phyloP scores from a whole-genome alignment of 345 rosid species.

The Nephelium lappaceum region DNA sequence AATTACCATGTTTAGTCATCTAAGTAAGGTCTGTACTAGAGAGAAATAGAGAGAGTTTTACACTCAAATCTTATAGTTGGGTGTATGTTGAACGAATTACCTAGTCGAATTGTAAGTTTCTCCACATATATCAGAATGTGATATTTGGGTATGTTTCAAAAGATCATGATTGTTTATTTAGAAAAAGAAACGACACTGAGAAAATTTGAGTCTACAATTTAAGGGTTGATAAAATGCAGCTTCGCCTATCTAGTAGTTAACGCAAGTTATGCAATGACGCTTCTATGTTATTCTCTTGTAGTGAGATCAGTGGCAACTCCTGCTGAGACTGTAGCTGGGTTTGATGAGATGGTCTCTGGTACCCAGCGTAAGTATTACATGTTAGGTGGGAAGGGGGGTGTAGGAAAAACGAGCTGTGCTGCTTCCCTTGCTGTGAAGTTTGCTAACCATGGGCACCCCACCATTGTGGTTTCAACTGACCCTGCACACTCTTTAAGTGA shows the following conservation, averaged over 20 bases:
- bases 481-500: conserved; percentile 89
- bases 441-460: conserved; percentile 78
- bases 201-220: background rate
- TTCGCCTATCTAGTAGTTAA: background rate
- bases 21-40: too few relatives aligned
- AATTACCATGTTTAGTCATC: background rate
- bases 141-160: background rate
- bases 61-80: too few relatives aligned
- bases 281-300: conserved; percentile 27
- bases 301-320: conserved; percentile 58
- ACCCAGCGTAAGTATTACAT: conserved; percentile 60
- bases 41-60: too few relatives aligned
- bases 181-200: background rate
- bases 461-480: conserved; percentile 81
- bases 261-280: conserved; percentile 14
- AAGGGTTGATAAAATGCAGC: conserved; percentile 3
- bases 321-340: conserved; percentile 44
- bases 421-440: conserved; percentile 87
- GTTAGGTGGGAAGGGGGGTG: conserved; percentile 87
- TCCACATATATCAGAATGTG: background rate
- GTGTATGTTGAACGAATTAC: too few relatives aligned
- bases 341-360: conserved; percentile 55
- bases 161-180: background rate
- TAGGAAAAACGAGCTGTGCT: conserved; percentile 88
- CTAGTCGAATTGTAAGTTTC: background rate